Percentiles rank a stretch among this genome's conserved stretches.
phyloP scores from a whole-genome alignment of 441 rosid species.

The Hura crepitans region DNA sequence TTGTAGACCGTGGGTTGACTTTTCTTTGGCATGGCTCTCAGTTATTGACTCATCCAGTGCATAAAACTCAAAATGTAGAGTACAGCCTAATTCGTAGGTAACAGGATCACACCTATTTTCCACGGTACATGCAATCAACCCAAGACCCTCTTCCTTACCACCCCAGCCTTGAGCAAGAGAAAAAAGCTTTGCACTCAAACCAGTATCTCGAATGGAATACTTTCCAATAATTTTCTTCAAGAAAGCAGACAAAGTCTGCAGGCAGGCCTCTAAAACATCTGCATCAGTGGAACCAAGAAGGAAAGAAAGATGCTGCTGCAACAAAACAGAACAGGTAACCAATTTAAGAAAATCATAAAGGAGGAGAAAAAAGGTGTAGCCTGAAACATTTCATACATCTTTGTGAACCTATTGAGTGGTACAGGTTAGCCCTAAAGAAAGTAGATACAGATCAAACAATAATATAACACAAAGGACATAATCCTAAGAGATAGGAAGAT shows the following conservation, averaged over 20 bases:
- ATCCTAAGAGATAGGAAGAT: slow-evolving; percentile 19
- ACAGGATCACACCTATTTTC: slow-evolving; percentile 60
- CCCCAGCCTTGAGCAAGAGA: slow-evolving; percentile 99
- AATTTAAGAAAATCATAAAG: slow-evolving; percentile 17
- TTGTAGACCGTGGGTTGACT: slow-evolving; percentile 57
- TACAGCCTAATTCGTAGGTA: slow-evolving; percentile 80
- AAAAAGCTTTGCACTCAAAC: slow-evolving; percentile 74
- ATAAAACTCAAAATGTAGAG: slow-evolving; percentile 96
- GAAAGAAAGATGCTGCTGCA: slow-evolving; percentile 95
- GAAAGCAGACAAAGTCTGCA: slow-evolving; percentile 86
- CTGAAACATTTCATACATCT: slow-evolving; percentile 2
- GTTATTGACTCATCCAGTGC: slow-evolving; percentile 41
- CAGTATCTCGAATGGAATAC: slow-evolving; percentile 72
- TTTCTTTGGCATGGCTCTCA: slow-evolving; percentile 36
- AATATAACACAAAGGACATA: neutral
- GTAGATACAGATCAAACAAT: neutral
- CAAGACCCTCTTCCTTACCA: slow-evolving; percentile 97
- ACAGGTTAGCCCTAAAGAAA: neutral
- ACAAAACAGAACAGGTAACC: slow-evolving; percentile 25
- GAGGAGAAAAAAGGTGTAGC: slow-evolving; percentile 3
- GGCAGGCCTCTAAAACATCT: slow-evolving; percentile 90
- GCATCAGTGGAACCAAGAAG: slow-evolving; percentile 95
- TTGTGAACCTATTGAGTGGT: neutral
- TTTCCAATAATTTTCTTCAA: slow-evolving; percentile 80
- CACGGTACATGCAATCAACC: slow-evolving; percentile 72